Conservation (phyloP, 495 filamentous ascomycete genomes). For the Penicillium nucicola region DNA sequence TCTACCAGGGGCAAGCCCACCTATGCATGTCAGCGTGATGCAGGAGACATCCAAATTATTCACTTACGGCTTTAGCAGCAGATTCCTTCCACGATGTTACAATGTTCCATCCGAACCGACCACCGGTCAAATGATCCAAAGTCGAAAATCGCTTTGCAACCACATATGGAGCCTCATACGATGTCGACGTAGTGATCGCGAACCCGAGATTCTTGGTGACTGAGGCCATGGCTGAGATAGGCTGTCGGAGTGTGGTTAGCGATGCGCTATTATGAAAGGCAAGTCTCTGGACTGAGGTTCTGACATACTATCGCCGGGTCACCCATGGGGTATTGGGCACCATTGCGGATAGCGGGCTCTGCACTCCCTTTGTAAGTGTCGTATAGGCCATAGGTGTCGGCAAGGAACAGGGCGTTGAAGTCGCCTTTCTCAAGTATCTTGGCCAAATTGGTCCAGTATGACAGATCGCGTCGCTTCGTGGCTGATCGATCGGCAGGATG, state of each 20-base stretch:
- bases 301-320: slow-evolving; percentile 20
- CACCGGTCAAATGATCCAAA: slow-evolving; percentile 50
- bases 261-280: not conserved
- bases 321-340: slow-evolving; percentile 49
- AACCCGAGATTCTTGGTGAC: slow-evolving; percentile 27
- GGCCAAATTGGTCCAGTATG: slow-evolving; percentile 18
- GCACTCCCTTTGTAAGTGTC: slow-evolving; percentile 47
- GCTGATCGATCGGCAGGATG: slow-evolving; percentile 10
- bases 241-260: slow-evolving; percentile 26
- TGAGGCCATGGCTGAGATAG: slow-evolving; percentile 33
- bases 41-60: slow-evolving; percentile 27
- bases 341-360: slow-evolving; percentile 20
- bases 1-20: slow-evolving; percentile 5
- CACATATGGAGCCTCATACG: slow-evolving; percentile 46
- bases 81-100: slow-evolving; percentile 49
- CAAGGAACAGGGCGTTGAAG: slow-evolving; percentile 51
- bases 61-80: slow-evolving; percentile 44
- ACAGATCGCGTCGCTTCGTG: slow-evolving; percentile 11
- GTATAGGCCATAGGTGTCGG: slow-evolving; percentile 47
- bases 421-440: slow-evolving; percentile 21
- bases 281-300: not conserved
- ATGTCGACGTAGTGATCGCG: slow-evolving; percentile 37
- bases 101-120: slow-evolving; percentile 55
- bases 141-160: slow-evolving; percentile 50
- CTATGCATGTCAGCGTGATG: slow-evolving; percentile 1